Evolutionary conservation across 495 filamentous ascomycete genomes (phyloP).

Genomic region (Penicillium lagena): DNA sequence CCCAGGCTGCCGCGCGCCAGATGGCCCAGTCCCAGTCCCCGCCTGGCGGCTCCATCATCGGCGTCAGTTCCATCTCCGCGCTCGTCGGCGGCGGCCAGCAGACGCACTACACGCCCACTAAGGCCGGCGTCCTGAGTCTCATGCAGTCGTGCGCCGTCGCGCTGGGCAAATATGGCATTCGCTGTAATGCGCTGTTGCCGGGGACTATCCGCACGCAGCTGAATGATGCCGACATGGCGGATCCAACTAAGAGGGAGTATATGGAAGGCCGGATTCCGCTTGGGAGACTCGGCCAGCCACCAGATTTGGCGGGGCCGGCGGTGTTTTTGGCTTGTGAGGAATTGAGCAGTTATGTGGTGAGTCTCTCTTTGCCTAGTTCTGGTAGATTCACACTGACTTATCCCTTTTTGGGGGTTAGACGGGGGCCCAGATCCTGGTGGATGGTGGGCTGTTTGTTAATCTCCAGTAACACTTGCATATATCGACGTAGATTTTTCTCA

Average conservation of each 20-base stretch:
- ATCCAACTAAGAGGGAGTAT: constrained; percentile 64
- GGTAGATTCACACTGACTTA: constrained; percentile 1
- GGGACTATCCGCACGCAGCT: constrained; percentile 83
- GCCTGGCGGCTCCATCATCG: constrained; percentile 75
- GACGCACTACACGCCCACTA: constrained; percentile 87
- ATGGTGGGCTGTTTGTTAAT: constrained; percentile 73
- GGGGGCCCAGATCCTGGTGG: constrained; percentile 78
- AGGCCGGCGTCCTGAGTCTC: constrained; percentile 73
- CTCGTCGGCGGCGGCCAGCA: constrained; percentile 77
- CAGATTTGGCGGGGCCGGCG: constrained; percentile 73
- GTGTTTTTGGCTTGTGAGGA: constrained; percentile 77
- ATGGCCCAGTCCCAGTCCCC: constrained; percentile 58
- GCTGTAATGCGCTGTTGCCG: constrained; percentile 82
- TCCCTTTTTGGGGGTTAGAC: constrained; percentile 37
- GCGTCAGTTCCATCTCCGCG: constrained; percentile 74
- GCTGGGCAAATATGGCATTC: constrained; percentile 65
- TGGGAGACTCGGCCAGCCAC: constrained; percentile 61
- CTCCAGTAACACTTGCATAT: constrained; percentile 40
- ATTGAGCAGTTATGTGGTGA: constrained; percentile 66
- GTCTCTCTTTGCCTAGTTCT: constrained; percentile 6
- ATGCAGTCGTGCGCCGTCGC: constrained; percentile 84
- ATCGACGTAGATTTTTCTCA: not conserved
- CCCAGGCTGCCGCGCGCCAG: constrained; percentile 74
- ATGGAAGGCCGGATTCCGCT: constrained; percentile 83
- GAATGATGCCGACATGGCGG: constrained; percentile 72